These are phyloP conservation scores for Backusella macrospora DNA, from an alignment of 192 early-diverging fungal species.

Conservation along the genomic window DNA sequence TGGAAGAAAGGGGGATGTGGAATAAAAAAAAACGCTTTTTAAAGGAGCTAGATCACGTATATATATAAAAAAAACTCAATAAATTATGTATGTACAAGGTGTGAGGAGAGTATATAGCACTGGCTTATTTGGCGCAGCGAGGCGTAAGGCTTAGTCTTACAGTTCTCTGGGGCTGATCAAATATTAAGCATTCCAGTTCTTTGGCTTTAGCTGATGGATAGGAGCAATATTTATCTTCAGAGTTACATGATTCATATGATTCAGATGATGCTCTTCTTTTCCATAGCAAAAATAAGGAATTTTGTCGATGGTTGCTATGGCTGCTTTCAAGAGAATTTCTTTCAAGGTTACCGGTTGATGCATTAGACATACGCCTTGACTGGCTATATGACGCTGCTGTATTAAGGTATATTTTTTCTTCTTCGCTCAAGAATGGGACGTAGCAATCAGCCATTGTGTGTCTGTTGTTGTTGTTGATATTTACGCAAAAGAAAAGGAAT, in stretches of 20 bases:
- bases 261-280: slow-evolving; percentile 13
- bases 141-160: slow-evolving; percentile 14
- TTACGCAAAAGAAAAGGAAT: not conserved
- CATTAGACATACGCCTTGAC: not conserved
- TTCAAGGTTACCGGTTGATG: not conserved
- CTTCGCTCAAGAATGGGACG: slow-evolving; percentile 17
- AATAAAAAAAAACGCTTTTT: not conserved
- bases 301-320: not conserved
- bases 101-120: not conserved
- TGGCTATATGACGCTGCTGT: slow-evolving; percentile 5
- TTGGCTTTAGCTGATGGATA: slow-evolving; percentile 6
- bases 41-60: not conserved
- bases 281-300: not conserved
- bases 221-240: not conserved
- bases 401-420: slow-evolving; percentile 17
- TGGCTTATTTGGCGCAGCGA: slow-evolving; percentile 16
- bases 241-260: not conserved
- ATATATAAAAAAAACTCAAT: not conserved
- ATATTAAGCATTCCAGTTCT: slow-evolving; percentile 17
- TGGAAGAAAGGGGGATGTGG: not conserved
- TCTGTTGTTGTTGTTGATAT: too few relatives aligned
- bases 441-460: not conserved
- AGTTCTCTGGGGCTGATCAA: slow-evolving; percentile 19
- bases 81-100: slow-evolving; percentile 6
- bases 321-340: not conserved